phyloP scores from a whole-genome alignment of 1,284 basidiomycete species.

The Gymnopus androsaceus region DNA sequence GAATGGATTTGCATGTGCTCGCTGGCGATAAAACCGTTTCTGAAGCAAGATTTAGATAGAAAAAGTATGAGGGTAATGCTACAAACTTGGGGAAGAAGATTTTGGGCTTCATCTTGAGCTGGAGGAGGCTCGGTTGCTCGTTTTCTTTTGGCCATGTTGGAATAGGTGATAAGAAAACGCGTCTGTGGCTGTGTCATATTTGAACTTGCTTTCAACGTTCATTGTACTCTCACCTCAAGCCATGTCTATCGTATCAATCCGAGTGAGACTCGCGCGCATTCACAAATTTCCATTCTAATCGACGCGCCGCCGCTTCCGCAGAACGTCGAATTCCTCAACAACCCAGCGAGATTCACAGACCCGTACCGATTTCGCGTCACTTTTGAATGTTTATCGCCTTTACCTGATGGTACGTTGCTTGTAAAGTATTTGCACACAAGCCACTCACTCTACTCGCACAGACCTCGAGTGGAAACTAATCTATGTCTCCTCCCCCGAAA shows the following conservation, averaged over 20 bases:
- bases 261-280: conserved; percentile 40
- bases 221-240: too few species aligned
- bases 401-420: conserved; percentile 76
- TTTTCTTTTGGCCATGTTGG: conserved; percentile 54
- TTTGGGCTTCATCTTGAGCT: conserved; percentile 10
- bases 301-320: conserved; percentile 27
- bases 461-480: conserved; percentile 98
- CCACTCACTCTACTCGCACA: conserved; percentile 31
- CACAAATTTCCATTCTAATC: background rate
- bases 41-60: conserved; percentile 36
- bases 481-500: conserved; percentile 93
- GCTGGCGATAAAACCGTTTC: conserved; percentile 96
- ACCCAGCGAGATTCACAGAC: conserved; percentile 90
- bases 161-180: background rate
- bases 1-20: conserved; percentile 98
- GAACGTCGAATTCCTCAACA: conserved; percentile 90
- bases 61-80: background rate
- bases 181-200: too few species aligned
- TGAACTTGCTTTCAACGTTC: too few species aligned
- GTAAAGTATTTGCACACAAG: background rate
- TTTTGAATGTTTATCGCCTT: conserved; percentile 94
- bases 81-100: conserved; percentile 37
- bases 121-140: conserved; percentile 27
- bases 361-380: conserved; percentile 94
- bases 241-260: conserved; percentile 75